Base-by-base conservation (phyloP, 2,329 filamentous ascomycete genomes). In the Rachicladosporium sp. region DNA sequence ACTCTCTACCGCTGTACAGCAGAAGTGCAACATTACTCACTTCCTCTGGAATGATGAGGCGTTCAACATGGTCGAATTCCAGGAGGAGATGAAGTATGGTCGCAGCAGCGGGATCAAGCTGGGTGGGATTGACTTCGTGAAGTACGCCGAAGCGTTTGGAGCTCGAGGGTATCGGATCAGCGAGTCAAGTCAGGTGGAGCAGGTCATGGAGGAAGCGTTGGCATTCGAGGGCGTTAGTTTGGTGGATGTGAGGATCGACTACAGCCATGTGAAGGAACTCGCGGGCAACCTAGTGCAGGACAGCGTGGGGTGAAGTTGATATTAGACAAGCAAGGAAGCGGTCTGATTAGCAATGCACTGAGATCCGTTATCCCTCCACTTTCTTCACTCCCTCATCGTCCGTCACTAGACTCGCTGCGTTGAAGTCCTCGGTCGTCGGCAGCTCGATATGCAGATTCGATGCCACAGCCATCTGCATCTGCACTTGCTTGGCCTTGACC, bases 51-150 rank as follows among this genome's bases (percentile, higher is more conserved):
- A 69, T 46, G 66, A 69, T 45, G 61, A 62, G 33, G 59, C 59
- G 21, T 69, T 64, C 50, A 69, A 69, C 48, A 69, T 69, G 66
- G 64, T 69, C 3, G 62, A 68, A 51, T 69, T 69, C 47, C 66
- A 69, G 46, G 66, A 69, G 51, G 63, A 66, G 41, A 59, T 65
- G 50, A 69, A 69, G 51, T 69, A 69, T 47, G 65, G 65, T 3
- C 56, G 66, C 23, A 60, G 55, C 21, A 55, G 55, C 4, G 66
- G 66, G n/a, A 62, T 69, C 38, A 58, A 61, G 30, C 52, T 69
- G 3, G 56, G 66, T 1, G 66, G 66, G 1, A 61, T 69, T 3
- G 66, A 69, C 40, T 69, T 69, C 46, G 66, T 64, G 41, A 63
- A 60, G 44, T 65, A 64, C 38, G 66, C 65, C 1, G 64, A 68